These are phyloP conservation scores for Plectranthus barbatus DNA, from an alignment of 257 asterid genomes.

Conservation along the genomic window DNA sequence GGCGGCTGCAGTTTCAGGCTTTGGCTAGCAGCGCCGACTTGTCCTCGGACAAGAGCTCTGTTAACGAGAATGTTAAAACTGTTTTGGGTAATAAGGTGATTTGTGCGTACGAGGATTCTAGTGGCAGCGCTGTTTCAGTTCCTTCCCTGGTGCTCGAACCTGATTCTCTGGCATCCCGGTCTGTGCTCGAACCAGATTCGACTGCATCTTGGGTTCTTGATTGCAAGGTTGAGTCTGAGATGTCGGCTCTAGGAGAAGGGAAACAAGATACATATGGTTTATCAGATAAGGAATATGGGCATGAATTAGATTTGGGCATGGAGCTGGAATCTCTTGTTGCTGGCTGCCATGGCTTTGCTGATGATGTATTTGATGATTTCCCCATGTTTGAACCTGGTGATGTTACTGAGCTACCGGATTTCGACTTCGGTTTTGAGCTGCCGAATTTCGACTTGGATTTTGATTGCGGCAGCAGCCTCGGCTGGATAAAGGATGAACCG, in stretches of 20 bases:
- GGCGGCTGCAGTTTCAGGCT: constrained; percentile 55
- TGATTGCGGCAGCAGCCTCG: constrained; percentile 31
- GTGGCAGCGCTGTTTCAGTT: constrained; percentile 32
- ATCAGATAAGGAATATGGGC: constrained; percentile 32
- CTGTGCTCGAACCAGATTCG: too few species aligned
- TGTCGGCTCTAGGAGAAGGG: not conserved
- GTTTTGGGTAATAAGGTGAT: not conserved
- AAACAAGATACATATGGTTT: not conserved
- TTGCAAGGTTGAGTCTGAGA: too few species aligned
- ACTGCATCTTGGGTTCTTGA: too few species aligned
- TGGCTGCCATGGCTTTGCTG: constrained; percentile 13
- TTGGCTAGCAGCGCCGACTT: constrained; percentile 15
- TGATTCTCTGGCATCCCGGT: too few species aligned
- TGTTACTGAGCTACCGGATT: constrained; percentile 44
- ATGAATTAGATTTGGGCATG: constrained; percentile 43
- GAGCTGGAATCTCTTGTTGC: constrained; percentile 37
- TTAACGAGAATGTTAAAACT: not conserved
- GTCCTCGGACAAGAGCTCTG: constrained; percentile 26
- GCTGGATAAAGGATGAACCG: constrained; percentile 60
- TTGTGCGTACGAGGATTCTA: constrained; percentile 35
- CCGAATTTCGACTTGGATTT: constrained; percentile 60
- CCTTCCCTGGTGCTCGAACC: constrained; percentile 41
- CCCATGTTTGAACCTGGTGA: constrained; percentile 38
- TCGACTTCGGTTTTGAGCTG: constrained; percentile 48
- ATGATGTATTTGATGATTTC: constrained; percentile 31